phyloP scores from a whole-genome alignment of 768 basidiomycete species.

The Russula virescens region DNA sequence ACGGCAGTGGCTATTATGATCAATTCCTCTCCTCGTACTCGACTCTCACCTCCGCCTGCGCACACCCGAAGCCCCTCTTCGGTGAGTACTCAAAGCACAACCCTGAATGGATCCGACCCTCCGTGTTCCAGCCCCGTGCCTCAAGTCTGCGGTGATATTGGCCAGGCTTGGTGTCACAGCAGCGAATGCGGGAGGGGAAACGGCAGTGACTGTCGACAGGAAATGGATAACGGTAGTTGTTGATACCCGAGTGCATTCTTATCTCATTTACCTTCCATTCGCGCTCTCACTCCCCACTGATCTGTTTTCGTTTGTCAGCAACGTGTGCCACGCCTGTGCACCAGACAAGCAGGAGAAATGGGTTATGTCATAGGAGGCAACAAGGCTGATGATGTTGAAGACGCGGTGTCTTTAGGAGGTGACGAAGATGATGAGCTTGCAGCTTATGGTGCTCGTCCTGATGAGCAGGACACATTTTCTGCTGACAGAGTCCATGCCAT shows the following conservation, averaged over 20 bases:
- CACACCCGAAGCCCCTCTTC: slow-evolving; percentile 47
- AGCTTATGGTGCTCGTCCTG: slow-evolving; percentile 35
- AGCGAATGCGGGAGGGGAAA: too few species aligned
- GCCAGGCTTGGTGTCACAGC: too few species aligned
- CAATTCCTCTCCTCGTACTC: slow-evolving; percentile 57
- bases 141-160: slow-evolving; percentile 84
- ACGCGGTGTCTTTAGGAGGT: slow-evolving; percentile 66
- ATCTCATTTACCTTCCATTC: too few species aligned
- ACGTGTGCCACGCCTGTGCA: too few species aligned
- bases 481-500: slow-evolving; percentile 8
- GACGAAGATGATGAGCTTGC: slow-evolving; percentile 57
- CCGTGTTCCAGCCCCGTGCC: slow-evolving; percentile 70
- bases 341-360: slow-evolving; percentile 27
- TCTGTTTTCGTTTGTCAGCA: too few species aligned
- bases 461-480: background rate
- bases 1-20: slow-evolving; percentile 84
- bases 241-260: too few species aligned
- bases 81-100: slow-evolving; percentile 40
- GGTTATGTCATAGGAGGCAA: slow-evolving; percentile 2
- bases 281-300: too few species aligned
- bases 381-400: slow-evolving; percentile 43
- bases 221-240: too few species aligned
- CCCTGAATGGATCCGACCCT: slow-evolving; percentile 66
- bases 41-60: slow-evolving; percentile 28
- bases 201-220: too few species aligned